Evolutionary conservation across 169 alveolate genomes (phyloP).

Genomic region (Amoebophrya sp.): DNA sequence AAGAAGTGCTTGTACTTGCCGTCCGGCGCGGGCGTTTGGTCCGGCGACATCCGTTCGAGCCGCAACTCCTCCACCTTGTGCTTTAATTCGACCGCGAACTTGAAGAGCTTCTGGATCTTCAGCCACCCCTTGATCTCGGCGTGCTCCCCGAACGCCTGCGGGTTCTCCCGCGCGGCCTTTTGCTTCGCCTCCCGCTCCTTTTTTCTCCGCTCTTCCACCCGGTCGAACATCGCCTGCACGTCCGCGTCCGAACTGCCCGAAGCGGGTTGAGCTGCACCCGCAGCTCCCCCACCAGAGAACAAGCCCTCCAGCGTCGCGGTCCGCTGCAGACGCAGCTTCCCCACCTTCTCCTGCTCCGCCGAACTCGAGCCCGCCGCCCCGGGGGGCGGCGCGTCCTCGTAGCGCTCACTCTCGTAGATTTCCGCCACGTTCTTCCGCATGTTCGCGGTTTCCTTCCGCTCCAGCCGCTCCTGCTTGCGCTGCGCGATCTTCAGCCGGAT

Average conservation of each 20-base stretch:
- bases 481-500: neutral
- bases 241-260: too few relatives aligned
- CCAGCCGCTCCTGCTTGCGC: neutral
- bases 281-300: too few relatives aligned
- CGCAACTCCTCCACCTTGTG: neutral
- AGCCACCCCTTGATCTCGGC: neutral
- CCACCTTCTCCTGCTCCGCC: too few relatives aligned
- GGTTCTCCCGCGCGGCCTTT: neutral
- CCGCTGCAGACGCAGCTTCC: too few relatives aligned
- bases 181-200: neutral
- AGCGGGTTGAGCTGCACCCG: too few relatives aligned
- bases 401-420: neutral
- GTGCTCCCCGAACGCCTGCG: neutral
- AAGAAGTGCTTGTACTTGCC: neutral
- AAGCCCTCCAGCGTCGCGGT: too few relatives aligned
- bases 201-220: neutral
- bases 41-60: neutral
- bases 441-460: neutral
- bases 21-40: neutral
- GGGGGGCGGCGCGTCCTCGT: too few relatives aligned
- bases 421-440: neutral
- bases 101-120: neutral
- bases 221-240: too few relatives aligned
- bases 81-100: neutral
- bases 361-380: too few relatives aligned